Evolutionary conservation across 768 basidiomycete species (phyloP).

Genomic region (Boletellus ananas): DNA sequence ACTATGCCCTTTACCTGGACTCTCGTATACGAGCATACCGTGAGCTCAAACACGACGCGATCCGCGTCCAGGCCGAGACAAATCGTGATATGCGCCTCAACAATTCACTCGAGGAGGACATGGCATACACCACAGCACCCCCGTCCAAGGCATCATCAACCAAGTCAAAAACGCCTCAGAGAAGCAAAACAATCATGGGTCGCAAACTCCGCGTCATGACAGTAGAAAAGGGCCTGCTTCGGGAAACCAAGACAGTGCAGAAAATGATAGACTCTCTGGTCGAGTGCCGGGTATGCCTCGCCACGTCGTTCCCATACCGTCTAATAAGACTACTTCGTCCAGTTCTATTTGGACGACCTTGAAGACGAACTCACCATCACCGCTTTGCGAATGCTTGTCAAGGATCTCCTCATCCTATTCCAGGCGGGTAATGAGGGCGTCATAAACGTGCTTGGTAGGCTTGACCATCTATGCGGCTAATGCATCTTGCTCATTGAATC

Average conservation of each 20-base stretch:
- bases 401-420: slow-evolving; percentile 92
- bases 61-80: slow-evolving; percentile 88
- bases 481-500: slow-evolving; percentile 12
- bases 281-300: slow-evolving; percentile 72
- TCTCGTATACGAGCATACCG: slow-evolving; percentile 82
- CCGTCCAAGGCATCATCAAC: slow-evolving; percentile 30
- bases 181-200: slow-evolving; percentile 77
- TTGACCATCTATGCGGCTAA: slow-evolving; percentile 21
- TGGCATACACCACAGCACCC: slow-evolving; percentile 29
- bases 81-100: slow-evolving; percentile 77
- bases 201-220: slow-evolving; percentile 86
- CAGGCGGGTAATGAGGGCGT: slow-evolving; percentile 97
- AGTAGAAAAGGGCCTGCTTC: slow-evolving; percentile 91
- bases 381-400: slow-evolving; percentile 90
- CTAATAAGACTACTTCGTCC: background rate
- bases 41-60: slow-evolving; percentile 90
- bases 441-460: slow-evolving; percentile 70
- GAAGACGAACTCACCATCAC: slow-evolving; percentile 89
- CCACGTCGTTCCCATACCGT: background rate
- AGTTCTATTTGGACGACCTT: slow-evolving; percentile 94
- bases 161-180: slow-evolving; percentile 36
- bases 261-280: slow-evolving; percentile 83
- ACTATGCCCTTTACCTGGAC: slow-evolving; percentile 88
- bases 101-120: slow-evolving; percentile 63
- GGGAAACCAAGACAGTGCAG: slow-evolving; percentile 91